Evolutionary conservation across 345 rosid species (phyloP).

Genomic region (Eutrema yunnanense): DNA sequence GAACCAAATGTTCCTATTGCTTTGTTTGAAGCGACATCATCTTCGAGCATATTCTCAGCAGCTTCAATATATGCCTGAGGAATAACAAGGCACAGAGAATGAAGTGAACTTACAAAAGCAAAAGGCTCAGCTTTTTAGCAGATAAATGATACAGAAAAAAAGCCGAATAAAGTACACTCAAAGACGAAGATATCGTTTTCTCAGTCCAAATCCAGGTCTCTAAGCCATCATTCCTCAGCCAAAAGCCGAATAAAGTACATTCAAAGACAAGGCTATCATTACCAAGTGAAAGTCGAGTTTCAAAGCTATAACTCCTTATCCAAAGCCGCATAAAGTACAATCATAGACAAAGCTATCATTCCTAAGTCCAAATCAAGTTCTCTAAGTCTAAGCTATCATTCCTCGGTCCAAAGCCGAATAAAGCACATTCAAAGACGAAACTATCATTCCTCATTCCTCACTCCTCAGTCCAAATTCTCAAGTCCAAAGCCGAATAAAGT

Average conservation of each 20-base stretch:
- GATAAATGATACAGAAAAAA: neutral
- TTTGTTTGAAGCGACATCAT: slow-evolving; percentile 87
- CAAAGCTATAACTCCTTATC: neutral
- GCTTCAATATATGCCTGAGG: slow-evolving; percentile 67
- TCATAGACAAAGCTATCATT: neutral
- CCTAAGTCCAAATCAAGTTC: neutral
- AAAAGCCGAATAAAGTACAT: neutral
- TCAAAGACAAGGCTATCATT: neutral
- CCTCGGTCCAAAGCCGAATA: neutral
- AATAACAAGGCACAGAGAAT: slow-evolving; percentile 5
- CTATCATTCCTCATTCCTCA: neutral
- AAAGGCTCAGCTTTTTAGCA: neutral
- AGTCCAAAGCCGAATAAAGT: neutral
- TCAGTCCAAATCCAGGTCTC: neutral
- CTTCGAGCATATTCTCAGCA: slow-evolving; percentile 77
- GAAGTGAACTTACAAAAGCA: neutral
- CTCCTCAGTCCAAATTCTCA: neutral
- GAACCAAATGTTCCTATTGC: slow-evolving; percentile 83
- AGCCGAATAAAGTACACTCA: neutral
- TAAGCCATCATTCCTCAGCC: neutral
- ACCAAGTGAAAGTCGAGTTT: too few relatives aligned
- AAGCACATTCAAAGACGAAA: neutral
- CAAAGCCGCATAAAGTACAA: neutral
- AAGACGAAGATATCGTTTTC: neutral
- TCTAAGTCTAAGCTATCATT: neutral